Evolutionary conservation across 2,329 filamentous ascomycete genomes (phyloP).

Genomic region (Cladosporium colombiae): DNA sequence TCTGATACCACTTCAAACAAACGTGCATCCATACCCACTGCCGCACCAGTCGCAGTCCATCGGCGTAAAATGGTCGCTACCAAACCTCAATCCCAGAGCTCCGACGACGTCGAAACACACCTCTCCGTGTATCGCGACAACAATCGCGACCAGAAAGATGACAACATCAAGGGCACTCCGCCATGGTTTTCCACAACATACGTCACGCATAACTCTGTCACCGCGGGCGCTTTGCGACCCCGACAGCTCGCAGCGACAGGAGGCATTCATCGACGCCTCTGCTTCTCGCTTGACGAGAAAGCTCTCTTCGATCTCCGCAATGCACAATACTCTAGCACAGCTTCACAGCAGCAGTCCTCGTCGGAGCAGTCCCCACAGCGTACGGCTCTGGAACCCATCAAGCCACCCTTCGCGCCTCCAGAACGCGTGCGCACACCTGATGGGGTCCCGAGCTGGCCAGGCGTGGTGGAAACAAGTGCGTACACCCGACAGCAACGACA

Average conservation of each 20-base stretch:
- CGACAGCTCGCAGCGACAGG: conserved; percentile 4
- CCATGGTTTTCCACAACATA: neutral
- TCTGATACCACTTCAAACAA: neutral
- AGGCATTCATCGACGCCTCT: conserved; percentile 20
- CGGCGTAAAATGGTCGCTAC: neutral
- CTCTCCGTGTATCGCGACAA: neutral
- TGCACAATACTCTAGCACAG: conserved; percentile 10
- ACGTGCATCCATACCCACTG: neutral
- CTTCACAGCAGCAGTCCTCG: conserved; percentile 3
- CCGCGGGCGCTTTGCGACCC: neutral
- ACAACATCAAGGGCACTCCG: neutral
- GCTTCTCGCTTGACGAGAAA: conserved; percentile 31
- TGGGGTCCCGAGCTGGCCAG: conserved; percentile 34
- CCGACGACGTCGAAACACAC: neutral
- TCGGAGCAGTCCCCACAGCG: conserved; percentile 11
- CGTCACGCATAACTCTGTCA: neutral
- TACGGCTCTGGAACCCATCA: conserved; percentile 12
- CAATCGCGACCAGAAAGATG: neutral
- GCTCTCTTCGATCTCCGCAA: conserved; percentile 18
- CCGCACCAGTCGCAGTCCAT: neutral
- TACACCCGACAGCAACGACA: neutral
- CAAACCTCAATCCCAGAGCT: neutral
- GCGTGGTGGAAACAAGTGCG: conserved; percentile 1
- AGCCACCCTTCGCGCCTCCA: conserved; percentile 29
- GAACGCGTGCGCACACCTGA: conserved; percentile 31